Evolutionary conservation across 768 basidiomycete genomes (phyloP).

Genomic region (Suillus subluteus): DNA sequence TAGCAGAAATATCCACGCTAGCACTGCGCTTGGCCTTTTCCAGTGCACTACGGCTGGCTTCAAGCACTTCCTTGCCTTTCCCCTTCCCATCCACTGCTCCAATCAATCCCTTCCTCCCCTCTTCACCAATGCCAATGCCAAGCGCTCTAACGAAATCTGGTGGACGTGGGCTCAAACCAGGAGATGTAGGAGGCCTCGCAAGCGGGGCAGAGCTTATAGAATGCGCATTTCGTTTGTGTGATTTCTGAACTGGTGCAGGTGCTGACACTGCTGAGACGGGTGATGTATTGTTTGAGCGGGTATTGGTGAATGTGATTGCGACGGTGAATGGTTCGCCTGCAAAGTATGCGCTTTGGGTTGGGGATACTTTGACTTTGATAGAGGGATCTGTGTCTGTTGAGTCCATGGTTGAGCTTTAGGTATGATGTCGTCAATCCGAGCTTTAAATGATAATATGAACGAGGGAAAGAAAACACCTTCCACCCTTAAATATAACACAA

Average conservation of each 20-base stretch:
- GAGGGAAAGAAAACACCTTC: neutral
- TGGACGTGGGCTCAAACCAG: slow-evolving; percentile 55
- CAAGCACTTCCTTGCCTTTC: slow-evolving; percentile 51
- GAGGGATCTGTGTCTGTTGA: slow-evolving; percentile 47
- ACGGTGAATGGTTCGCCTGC: slow-evolving; percentile 89
- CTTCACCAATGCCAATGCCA: slow-evolving; percentile 34
- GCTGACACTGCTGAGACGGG: neutral
- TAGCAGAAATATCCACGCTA: slow-evolving; percentile 4
- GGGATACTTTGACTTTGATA: slow-evolving; percentile 73
- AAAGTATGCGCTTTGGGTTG: slow-evolving; percentile 88
- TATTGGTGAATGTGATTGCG: slow-evolving; percentile 87
- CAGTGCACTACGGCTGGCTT: slow-evolving; percentile 55
- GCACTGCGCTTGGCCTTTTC: slow-evolving; percentile 43
- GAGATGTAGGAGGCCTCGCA: slow-evolving; percentile 81
- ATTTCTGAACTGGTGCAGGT: slow-evolving; percentile 24
- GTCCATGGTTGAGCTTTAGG: slow-evolving; percentile 2
- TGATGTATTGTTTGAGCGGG: slow-evolving; percentile 43
- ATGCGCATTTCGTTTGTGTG: slow-evolving; percentile 74
- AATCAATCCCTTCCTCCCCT: slow-evolving; percentile 55
- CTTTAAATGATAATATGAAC: neutral
- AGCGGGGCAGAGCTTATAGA: slow-evolving; percentile 84
- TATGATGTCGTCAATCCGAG: neutral
- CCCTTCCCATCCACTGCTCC: slow-evolving; percentile 37
- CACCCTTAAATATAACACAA: neutral
- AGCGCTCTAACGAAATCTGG: slow-evolving; percentile 24